Percentiles rank a stretch among this genome's conserved stretches.
Evolutionary conservation across 306 rosid species (phyloP).

Genomic region (Prosopis cineraria): DNA sequence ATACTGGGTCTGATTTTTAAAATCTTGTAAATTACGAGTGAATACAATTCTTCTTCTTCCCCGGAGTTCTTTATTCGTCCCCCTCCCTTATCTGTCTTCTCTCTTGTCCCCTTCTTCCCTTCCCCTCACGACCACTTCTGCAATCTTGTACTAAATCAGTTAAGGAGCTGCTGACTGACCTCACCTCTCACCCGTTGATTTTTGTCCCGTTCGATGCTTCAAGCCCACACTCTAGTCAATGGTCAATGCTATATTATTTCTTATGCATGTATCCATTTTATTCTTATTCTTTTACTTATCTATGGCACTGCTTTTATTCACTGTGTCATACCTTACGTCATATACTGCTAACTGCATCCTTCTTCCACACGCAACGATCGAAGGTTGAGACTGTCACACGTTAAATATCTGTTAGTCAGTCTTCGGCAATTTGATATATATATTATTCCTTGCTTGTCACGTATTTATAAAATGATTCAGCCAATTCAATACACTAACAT

Average conservation of each 20-base stretch:
- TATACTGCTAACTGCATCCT: neutral
- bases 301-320: neutral
- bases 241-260: neutral
- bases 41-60: too few species aligned
- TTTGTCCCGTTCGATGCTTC: neutral
- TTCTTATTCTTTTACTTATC: neutral
- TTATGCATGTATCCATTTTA: neutral
- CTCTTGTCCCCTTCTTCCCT: too few species aligned
- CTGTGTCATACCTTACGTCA: neutral
- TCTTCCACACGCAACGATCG: neutral
- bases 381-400: neutral
- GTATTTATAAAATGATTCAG: too few species aligned
- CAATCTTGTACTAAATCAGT: neutral
- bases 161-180: neutral
- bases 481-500: neutral
- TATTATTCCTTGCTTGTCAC: neutral
- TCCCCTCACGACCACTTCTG: too few species aligned
- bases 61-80: too few species aligned
- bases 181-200: neutral
- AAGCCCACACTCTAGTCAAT: neutral
- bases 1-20: too few species aligned
- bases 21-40: too few species aligned
- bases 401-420: neutral
- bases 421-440: neutral
- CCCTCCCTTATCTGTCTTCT: too few species aligned